Conservation (phyloP, 371 early-diverging fungal species). For the Mortierella sp. region DNA sequence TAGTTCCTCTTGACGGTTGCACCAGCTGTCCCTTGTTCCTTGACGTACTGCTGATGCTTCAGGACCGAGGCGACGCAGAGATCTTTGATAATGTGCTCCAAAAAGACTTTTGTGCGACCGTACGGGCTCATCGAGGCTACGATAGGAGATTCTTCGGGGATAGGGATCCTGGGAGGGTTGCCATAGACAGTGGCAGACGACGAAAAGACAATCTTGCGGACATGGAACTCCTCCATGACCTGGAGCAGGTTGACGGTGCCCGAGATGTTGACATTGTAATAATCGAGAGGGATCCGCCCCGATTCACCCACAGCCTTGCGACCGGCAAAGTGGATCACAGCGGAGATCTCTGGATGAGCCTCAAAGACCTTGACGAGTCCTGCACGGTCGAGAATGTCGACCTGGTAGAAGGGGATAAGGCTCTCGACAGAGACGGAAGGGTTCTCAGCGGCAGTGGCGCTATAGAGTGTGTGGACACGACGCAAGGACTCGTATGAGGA, state of each 20-base stretch:
- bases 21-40: conserved; percentile 5
- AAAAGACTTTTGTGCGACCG: conserved; percentile 87
- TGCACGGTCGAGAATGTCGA: conserved; percentile 75
- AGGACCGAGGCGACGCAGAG: conserved; percentile 63
- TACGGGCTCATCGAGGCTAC: conserved; percentile 83
- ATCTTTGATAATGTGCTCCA: conserved; percentile 85
- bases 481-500: conserved; percentile 67
- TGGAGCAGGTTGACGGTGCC: conserved; percentile 71
- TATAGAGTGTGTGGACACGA: conserved; percentile 58
- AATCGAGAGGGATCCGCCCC: conserved; percentile 68
- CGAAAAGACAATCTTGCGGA: conserved; percentile 74
- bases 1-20: conserved; percentile 15
- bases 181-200: conserved; percentile 79
- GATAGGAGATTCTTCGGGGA: conserved; percentile 57
- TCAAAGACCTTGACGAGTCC: conserved; percentile 74
- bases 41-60: conserved; percentile 38
- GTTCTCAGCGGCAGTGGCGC: conserved; percentile 9
- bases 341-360: conserved; percentile 61
- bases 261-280: conserved; percentile 78
- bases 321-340: conserved; percentile 83
- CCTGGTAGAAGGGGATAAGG: conserved; percentile 77
- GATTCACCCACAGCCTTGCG: conserved; percentile 83
- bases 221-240: conserved; percentile 64
- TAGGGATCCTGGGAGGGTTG: conserved; percentile 47
- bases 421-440: conserved; percentile 59